These are phyloP conservation scores for Cystofilobasidium bisporidii DNA, from an alignment of 768 basidiomycete genomes.

Conservation along the genomic window DNA sequence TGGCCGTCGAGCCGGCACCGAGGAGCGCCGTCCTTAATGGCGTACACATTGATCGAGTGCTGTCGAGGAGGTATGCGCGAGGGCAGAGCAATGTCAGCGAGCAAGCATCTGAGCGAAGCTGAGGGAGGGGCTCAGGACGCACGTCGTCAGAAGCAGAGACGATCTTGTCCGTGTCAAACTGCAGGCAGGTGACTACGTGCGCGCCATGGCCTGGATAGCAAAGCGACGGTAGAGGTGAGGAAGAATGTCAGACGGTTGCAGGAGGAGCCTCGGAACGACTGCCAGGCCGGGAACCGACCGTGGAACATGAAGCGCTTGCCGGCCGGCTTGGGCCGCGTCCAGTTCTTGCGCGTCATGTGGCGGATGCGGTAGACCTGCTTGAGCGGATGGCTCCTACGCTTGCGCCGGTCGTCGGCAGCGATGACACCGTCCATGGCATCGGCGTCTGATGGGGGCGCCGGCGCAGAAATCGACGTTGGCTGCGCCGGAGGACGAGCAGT, in stretches of 20 bases:
- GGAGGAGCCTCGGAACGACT: too few species aligned
- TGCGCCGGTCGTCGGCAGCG: background rate
- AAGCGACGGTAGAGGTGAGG: background rate
- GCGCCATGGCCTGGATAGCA: conserved; percentile 54
- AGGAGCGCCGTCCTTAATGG: conserved; percentile 68
- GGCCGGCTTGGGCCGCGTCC: conserved; percentile 19
- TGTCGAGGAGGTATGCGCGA: background rate
- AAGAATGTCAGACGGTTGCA: background rate
- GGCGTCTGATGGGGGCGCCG: too few species aligned
- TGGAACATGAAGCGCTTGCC: conserved; percentile 26
- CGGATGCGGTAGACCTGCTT: conserved; percentile 29
- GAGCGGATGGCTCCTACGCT: conserved; percentile 22
- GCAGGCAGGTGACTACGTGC: conserved; percentile 82
- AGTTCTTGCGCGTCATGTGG: conserved; percentile 21
- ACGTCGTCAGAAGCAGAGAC: conserved; percentile 88
- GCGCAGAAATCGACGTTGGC: too few species aligned
- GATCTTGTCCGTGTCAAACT: conserved; percentile 88
- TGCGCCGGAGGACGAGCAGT: too few species aligned
- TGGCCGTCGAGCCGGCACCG: conserved; percentile 72
- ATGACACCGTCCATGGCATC: too few species aligned
- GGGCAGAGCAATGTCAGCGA: background rate
- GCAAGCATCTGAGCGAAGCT: background rate
- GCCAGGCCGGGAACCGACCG: conserved; percentile 3
- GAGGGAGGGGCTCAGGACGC: background rate
- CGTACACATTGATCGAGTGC: conserved; percentile 90